Base-by-base conservation (phyloP, 345 rosid genomes). In the Sonneratia caseolaris region DNA sequence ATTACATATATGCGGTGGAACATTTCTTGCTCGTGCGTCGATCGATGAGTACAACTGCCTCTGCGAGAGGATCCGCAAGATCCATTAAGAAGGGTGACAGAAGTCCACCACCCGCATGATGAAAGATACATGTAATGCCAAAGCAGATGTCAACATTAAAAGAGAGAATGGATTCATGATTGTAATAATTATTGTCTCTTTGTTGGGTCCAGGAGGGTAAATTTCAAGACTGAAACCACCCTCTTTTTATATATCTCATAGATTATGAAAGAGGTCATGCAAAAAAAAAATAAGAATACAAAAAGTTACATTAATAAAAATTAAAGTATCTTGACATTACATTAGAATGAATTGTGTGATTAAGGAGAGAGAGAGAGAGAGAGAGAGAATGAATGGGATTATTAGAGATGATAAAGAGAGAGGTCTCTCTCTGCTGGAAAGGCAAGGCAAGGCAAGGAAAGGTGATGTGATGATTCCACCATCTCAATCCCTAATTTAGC, bases 91-190 rank as follows among this genome's bases (percentile, higher is more conserved):
- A 62, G 66, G 38, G 7, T 62, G 66, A 13, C 66, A 62, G 12
- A 61, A 8, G 66, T n/a, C 64, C 9, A 22, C 66, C 66, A 32
- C 66, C 0, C 27, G 37, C 37, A 27, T 27, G 9, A 11, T 62
- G 73, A 56, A 64, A 57, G 64, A 56, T 47, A 22, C 35, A 70
- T 56, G 37, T 56, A 22, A 55, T 61, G 73, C 73, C 73, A 37
- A 47, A 70, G 38, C 38, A 61, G 56, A 21, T 70, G 73, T 55
- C 66, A 56, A 70, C 37, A 48, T 37, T 57, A 9, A 70, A 70
- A 15, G 66, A n/a, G 65, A 24, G 65, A 61, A 62, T 32, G 2
- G 38, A 64, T 57, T 70, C 51, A 70, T 70, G 73, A 70, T 70
- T 37, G 66, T 57, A 56, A 27, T 27, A 27, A 56, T 70, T 55